Conservation (phyloP, 2,329 filamentous ascomycete genomes). For the Fusarium hainanense region DNA sequence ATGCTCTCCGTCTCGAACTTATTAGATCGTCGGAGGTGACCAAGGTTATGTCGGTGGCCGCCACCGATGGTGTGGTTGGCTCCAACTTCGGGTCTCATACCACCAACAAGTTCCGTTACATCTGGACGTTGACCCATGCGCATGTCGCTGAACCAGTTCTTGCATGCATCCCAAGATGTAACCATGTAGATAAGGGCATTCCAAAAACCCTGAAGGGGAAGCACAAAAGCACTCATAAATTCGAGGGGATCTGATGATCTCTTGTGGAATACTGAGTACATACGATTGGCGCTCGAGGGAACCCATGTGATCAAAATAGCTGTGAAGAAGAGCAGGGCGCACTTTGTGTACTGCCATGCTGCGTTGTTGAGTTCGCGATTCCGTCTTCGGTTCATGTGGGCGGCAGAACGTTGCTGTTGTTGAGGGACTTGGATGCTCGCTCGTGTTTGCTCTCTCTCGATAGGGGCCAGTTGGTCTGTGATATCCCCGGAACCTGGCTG, state of each 20-base stretch:
- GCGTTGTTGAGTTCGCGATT: slow-evolving; percentile 69
- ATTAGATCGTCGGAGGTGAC: slow-evolving; percentile 50
- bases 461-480: slow-evolving; percentile 45
- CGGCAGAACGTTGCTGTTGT: slow-evolving; percentile 37
- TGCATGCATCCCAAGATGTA: slow-evolving; percentile 74
- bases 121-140: slow-evolving; percentile 43
- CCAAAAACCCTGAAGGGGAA: slow-evolving; percentile 87
- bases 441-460: slow-evolving; percentile 35
- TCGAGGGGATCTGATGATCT: slow-evolving; percentile 69
- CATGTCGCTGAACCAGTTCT: slow-evolving; percentile 58
- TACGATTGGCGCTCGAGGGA: slow-evolving; percentile 79
- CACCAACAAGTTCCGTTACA: slow-evolving; percentile 51
- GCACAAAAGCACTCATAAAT: slow-evolving; percentile 76
- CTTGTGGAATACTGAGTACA: slow-evolving; percentile 74
- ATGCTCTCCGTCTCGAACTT: slow-evolving; percentile 63
- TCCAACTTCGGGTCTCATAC: slow-evolving; percentile 35
- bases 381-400: slow-evolving; percentile 49
- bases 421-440: slow-evolving; percentile 17
- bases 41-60: slow-evolving; percentile 37
- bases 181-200: slow-evolving; percentile 81
- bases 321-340: slow-evolving; percentile 76
- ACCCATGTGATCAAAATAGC: slow-evolving; percentile 80
- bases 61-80: slow-evolving; percentile 1
- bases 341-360: slow-evolving; percentile 76
- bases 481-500: slow-evolving; percentile 31